Evolutionary conservation across 257 asterid genomes (phyloP), one percentile per base, ranked within the genome.

Genomic region (Plantago ovata): DNA sequence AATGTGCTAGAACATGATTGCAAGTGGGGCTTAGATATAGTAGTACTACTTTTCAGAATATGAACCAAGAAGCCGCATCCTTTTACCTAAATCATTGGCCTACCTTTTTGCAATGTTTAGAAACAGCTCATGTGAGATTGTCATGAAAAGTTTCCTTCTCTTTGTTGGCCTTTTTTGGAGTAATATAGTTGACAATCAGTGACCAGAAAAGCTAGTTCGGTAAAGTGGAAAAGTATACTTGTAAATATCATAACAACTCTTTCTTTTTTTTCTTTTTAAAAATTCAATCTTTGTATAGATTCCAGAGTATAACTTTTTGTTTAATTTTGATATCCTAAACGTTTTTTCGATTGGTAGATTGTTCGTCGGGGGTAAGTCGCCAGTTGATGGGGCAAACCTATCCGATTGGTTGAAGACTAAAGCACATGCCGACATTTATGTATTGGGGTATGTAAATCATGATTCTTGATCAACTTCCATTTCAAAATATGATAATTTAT

Each of bases 281-380:
- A n/a, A n/a, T n/a, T n/a, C n/a, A n/a, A n/a, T n/a, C n/a, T n/a
- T n/a, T n/a, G n/a, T n/a, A 28, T 28, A 28, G 36, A 0, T 28
- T 28, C 4, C 36, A 28, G 36, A 28, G 36, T 28, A 3, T 6
- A 28, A 28, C 7, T 28, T 28, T 28, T 28, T 28, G 36, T 6
- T 28, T 28, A 3, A 64, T 43, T 67, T 54, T 50, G 28, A 50
- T 50, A 50, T 20, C 5, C 56, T 36, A 20, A 32, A 24, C 43
- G 15, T 14, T 54, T 49, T n/a, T 48, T 33, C 16, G 49, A 56
- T 54, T 62, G 23, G 24, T 38, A 91, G 98, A 69, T 81, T 81
- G 90, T 78, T 91, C 50, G 94, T 85, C 64, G 98, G 95, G 53
- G 98, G 98, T 69, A 85, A 87, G 62, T 56, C 95, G 11, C 98